Evolutionary conservation across 2,329 filamentous ascomycete genomes (phyloP).

Genomic region (Ilyonectria destructans): DNA sequence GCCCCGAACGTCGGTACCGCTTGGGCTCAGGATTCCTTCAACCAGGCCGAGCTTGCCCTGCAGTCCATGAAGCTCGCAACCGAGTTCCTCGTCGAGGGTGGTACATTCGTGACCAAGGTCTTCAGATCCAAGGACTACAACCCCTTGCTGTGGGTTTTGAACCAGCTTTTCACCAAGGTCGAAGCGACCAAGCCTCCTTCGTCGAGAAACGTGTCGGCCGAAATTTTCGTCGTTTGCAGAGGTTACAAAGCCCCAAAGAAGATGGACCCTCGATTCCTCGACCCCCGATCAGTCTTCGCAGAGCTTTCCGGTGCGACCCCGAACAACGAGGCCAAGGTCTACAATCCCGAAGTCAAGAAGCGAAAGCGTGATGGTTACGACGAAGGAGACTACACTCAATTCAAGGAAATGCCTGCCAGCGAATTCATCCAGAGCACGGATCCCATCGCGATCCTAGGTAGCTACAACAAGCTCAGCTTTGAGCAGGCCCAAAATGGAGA

Average conservation of each 20-base stretch:
- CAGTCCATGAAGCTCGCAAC: constrained; percentile 95
- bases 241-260: constrained; percentile 96
- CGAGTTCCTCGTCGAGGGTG: constrained; percentile 90
- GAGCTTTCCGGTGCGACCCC: constrained; percentile 89
- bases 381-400: constrained; percentile 94
- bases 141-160: constrained; percentile 95
- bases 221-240: constrained; percentile 98
- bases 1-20: constrained; percentile 98
- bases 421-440: constrained; percentile 96
- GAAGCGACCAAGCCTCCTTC: constrained; percentile 98
- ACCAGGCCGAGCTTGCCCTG: constrained; percentile 92
- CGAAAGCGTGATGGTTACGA: constrained; percentile 98
- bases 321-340: constrained; percentile 98
- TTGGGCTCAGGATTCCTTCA: constrained; percentile 98
- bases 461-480: constrained; percentile 88
- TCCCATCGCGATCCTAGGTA: constrained; percentile 92
- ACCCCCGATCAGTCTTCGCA: constrained; percentile 91
- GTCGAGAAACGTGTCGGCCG: constrained; percentile 94
- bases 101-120: constrained; percentile 97
- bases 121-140: constrained; percentile 99
- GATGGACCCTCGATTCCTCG: constrained; percentile 93
- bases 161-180: constrained; percentile 94
- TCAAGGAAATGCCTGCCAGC: constrained; percentile 89
- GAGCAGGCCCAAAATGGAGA: constrained; percentile 85
- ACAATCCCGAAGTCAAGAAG: constrained; percentile 98